Percentiles rank a stretch among this genome's conserved stretches.
These are phyloP conservation scores for Ceratocystis variospora DNA, from an alignment of 2,329 filamentous ascomycete genomes.

Conservation along the genomic window DNA sequence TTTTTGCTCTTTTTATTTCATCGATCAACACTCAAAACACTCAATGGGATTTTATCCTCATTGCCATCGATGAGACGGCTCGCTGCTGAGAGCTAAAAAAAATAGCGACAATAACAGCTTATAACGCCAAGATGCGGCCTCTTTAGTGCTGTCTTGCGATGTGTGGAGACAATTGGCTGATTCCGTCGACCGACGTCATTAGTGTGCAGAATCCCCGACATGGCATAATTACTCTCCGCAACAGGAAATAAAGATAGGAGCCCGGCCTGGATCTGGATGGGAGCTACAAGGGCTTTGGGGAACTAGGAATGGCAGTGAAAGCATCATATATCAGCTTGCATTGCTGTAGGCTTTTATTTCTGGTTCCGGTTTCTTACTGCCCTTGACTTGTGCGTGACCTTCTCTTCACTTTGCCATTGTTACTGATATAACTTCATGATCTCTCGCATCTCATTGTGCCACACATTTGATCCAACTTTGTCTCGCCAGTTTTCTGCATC, in stretches of 20 bases:
- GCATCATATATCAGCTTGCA: neutral
- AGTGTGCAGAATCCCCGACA: neutral
- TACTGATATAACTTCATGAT: neutral
- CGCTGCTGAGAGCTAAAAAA: neutral
- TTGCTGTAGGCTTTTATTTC: neutral
- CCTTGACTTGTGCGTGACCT: neutral
- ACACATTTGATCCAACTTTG: neutral
- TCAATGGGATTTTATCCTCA: neutral
- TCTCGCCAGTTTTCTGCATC: too few species aligned
- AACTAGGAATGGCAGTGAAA: neutral
- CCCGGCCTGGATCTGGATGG: neutral
- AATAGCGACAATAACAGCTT: neutral
- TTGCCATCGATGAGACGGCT: neutral
- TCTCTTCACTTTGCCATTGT: neutral
- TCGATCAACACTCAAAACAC: neutral
- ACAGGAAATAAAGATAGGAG: neutral
- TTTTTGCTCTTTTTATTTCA: neutral
- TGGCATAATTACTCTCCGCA: neutral
- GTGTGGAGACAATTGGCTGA: neutral
- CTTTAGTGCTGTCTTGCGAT: neutral
- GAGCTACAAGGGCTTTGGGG: neutral
- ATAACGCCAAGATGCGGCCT: neutral
- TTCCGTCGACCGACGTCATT: slow-evolving; percentile 6
- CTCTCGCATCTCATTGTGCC: neutral
- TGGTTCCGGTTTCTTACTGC: neutral